Base-by-base conservation (phyloP, 2,329 filamentous ascomycete species). In the Ustulina deusta region DNA sequence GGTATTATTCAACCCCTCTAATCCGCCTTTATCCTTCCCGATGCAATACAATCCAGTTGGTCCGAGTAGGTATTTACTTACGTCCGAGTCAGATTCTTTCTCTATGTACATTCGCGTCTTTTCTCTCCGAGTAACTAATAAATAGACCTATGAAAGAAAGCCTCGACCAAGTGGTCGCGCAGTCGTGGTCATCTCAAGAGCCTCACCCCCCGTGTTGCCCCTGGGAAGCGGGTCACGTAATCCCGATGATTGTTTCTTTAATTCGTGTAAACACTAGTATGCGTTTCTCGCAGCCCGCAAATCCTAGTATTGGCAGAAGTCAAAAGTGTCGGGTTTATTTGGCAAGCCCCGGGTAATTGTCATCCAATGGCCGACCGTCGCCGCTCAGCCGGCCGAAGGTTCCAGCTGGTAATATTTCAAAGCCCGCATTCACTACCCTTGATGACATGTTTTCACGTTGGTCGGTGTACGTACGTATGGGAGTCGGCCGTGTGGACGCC, bases 341-440 rank as follows among this genome's bases (percentile, higher is more conserved):
- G 6, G 62, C 61, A 2, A 62, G 51, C 25, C 68, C 61, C 20
- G 64, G 38, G 9, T 40, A 44, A 25, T 57, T n/a, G 22, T 65
- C 61, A 40, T 51, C 34, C n/a, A 38, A 4, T 32, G 48, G 7
- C n/a, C 22, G 48, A 22, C 42, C 57, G 61, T 73, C 68, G 44
- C 62, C 73, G 20, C 65, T 69, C n/a, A 71, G 40, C 48, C 72
- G 71, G 49, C 70, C 58, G 54, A 74, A 75, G n/a, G 75, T 77
- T 0, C 76, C 76, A 11, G 75, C 76, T 3, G 76, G 76, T 34
- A 78, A 66, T 49, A 78, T 66, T 38, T 78, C 76, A 34, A 78
- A 78, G 1, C 76, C 76, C 3, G 71, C 63, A 42, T 78, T 78
- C 2, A 77, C 75, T 38, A 68, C 68, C 38, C 76, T 73, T 1